phyloP scores from a whole-genome alignment of 192 early-diverging fungal genomes.

The Helicostylum pulchrum region DNA sequence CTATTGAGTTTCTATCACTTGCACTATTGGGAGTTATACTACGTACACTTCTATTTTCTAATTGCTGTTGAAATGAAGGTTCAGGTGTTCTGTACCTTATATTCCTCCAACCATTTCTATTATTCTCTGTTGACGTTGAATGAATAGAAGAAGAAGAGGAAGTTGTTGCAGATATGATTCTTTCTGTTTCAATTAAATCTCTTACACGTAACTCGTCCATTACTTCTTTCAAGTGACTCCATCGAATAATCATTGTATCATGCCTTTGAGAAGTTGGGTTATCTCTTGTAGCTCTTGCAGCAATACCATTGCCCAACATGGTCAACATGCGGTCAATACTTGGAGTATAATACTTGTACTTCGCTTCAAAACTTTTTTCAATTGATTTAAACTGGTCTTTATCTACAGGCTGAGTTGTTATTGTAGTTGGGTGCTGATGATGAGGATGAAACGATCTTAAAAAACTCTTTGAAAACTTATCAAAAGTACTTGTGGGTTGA shows the following conservation, averaged over 20 bases:
- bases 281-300: conserved; percentile 42
- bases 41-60: neutral
- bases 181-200: conserved; percentile 30
- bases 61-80: neutral
- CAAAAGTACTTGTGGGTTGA: conserved; percentile 13
- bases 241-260: conserved; percentile 46
- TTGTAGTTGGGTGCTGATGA: neutral
- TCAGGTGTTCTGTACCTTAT: conserved; percentile 19
- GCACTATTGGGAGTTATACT: conserved; percentile 17
- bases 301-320: conserved; percentile 55
- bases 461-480: conserved; percentile 23
- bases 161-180: neutral
- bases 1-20: neutral
- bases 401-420: conserved; percentile 32
- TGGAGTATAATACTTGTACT: conserved; percentile 56
- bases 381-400: conserved; percentile 46
- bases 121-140: conserved; percentile 2
- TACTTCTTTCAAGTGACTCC: conserved; percentile 42
- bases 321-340: conserved; percentile 55
- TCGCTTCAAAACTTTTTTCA: conserved; percentile 53
- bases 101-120: conserved; percentile 11
- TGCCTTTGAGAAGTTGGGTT: conserved; percentile 39
- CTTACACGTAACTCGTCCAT: conserved; percentile 30
- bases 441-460: conserved; percentile 9
- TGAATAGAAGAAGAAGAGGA: neutral